A percentile compares a stretch with the other conserved stretches of the same genome.
Evolutionary conservation across 1,284 basidiomycete genomes (phyloP).

Genomic region (Sparassis latifolia): DNA sequence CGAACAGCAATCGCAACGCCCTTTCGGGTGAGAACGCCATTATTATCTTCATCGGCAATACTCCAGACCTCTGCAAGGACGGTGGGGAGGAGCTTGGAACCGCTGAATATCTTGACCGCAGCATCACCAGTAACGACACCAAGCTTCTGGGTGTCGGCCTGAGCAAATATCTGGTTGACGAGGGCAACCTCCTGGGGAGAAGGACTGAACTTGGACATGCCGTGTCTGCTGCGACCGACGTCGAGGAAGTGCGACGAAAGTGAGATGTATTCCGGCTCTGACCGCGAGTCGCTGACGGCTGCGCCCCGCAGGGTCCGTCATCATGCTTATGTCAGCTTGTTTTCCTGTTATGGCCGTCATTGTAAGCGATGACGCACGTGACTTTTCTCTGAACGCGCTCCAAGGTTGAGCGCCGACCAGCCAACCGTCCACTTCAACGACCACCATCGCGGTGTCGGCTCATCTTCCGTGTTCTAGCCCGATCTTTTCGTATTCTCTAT

Average conservation of each 20-base stretch:
- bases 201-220: conserved; percentile 62
- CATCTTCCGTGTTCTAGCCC: no score
- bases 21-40: conserved; percentile 84
- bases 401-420: not conserved
- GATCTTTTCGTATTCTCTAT: no score
- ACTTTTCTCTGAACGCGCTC: conserved; percentile 1
- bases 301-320: not conserved
- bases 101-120: conserved; percentile 76
- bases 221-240: conserved; percentile 3
- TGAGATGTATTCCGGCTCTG: no score
- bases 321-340: conserved; percentile 1
- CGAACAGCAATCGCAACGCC: conserved; percentile 83
- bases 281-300: no score
- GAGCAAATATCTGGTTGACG: conserved; percentile 63
- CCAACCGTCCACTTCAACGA: not conserved
- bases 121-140: conserved; percentile 82
- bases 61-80: conserved; percentile 92
- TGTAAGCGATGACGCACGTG: not conserved
- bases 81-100: conserved; percentile 71
- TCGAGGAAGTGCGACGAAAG: not conserved
- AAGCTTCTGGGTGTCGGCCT: conserved; percentile 68
- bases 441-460: not conserved
- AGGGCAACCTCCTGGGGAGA: conserved; percentile 61
- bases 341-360: not conserved
- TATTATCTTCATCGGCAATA: conserved; percentile 88